A percentile compares a stretch with the other conserved stretches of the same genome.
These are phyloP conservation scores for Punica granatum DNA, from an alignment of 345 rosid genomes.

Conservation along the genomic window DNA sequence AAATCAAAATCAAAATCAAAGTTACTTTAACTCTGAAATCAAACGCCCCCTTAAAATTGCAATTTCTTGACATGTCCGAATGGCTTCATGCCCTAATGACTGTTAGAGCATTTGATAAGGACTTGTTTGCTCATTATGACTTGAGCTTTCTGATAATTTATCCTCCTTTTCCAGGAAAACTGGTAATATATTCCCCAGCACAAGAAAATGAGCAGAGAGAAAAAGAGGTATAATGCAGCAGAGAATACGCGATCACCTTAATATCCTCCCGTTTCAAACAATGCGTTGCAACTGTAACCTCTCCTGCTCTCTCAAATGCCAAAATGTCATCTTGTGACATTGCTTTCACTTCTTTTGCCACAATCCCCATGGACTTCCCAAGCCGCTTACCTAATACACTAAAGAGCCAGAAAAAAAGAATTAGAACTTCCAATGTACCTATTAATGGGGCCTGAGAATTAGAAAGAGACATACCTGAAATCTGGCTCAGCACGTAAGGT, in stretches of 20 bases:
- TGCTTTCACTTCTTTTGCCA: conserved; percentile 73
- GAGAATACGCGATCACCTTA: conserved; percentile 39
- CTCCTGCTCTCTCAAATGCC: conserved; percentile 66
- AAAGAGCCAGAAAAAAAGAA: conserved; percentile 15
- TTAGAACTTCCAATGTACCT: conserved; percentile 7
- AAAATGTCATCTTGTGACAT: conserved; percentile 82
- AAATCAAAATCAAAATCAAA: too few relatives aligned
- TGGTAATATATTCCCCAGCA: neutral
- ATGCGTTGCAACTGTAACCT: conserved; percentile 69
- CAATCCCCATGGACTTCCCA: conserved; percentile 86
- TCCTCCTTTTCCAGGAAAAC: neutral
- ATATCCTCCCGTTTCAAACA: conserved; percentile 61
- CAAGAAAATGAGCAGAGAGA: neutral
- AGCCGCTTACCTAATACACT: conserved; percentile 88
- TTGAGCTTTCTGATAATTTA: neutral
- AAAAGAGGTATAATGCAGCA: neutral
- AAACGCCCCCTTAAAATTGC: too few relatives aligned
- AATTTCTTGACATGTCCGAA: neutral
- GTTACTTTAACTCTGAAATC: too few relatives aligned
- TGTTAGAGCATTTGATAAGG: neutral
- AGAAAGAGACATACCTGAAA: conserved; percentile 53
- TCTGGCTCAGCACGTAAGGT: conserved; percentile 93
- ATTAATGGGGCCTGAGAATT: conserved; percentile 10
- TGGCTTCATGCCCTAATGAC: neutral
- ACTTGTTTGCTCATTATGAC: neutral